Evolutionary conservation across 1,284 basidiomycete species (phyloP).

Genomic region (Marasmius fiardii): DNA sequence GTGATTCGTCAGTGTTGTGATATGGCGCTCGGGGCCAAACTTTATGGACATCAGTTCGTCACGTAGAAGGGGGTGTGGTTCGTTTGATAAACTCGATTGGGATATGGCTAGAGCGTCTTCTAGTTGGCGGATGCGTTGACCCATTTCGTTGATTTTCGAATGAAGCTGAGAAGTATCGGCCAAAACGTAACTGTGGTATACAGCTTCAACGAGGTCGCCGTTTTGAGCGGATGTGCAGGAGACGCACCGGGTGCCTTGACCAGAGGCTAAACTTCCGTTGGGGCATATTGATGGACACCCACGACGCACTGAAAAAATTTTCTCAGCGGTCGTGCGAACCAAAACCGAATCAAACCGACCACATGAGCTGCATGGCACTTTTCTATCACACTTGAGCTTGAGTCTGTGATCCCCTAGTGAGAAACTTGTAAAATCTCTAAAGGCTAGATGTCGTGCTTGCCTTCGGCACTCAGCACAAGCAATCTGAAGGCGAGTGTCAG

Average conservation of each 20-base stretch:
- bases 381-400: conserved; percentile 71
- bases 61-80: conserved; percentile 60
- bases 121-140: conserved; percentile 66
- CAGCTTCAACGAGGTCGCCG: neutral
- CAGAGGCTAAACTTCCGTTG: conserved; percentile 55
- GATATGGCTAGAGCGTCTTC: conserved; percentile 67
- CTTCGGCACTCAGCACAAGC: conserved; percentile 58
- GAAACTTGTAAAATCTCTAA: conserved; percentile 4
- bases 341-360: conserved; percentile 23
- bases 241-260: conserved; percentile 51
- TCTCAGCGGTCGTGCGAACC: neutral
- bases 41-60: conserved; percentile 62
- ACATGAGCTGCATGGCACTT: conserved; percentile 51
- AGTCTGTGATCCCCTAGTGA: conserved; percentile 34
- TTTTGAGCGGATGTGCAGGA: neutral
- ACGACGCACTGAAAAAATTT: conserved; percentile 29
- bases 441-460: conserved; percentile 19
- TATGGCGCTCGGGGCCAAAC: conserved; percentile 43
- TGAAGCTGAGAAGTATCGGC: conserved; percentile 71
- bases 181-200: conserved; percentile 50
- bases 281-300: conserved; percentile 53
- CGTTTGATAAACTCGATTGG: conserved; percentile 56
- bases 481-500: conserved; percentile 27
- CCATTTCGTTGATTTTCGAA: conserved; percentile 68
- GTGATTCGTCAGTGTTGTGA: conserved; percentile 22